A percentile compares a stretch with the other conserved stretches of the same genome.
These are phyloP conservation scores for Ustilago tritici DNA, from an alignment of 1,284 basidiomycete species.

Conservation along the genomic window DNA sequence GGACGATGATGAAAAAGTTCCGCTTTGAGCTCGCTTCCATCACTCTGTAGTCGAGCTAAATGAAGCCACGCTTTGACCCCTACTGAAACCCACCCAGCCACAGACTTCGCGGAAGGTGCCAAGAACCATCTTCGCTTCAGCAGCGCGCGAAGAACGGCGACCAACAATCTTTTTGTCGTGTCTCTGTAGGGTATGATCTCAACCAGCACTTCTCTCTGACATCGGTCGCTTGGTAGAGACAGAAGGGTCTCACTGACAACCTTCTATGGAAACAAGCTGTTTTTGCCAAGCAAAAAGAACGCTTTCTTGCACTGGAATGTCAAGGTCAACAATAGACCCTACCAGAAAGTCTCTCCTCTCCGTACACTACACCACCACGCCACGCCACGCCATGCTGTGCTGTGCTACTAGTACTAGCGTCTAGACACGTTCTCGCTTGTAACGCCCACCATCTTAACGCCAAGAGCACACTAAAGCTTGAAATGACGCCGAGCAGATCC, in stretches of 20 bases:
- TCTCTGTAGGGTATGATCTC: background rate
- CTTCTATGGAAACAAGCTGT: background rate
- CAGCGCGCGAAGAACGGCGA: background rate
- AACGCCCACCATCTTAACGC: background rate
- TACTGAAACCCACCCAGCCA: background rate
- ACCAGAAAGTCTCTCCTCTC: no score
- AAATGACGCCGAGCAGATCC: background rate
- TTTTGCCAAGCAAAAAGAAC: constrained; percentile 10
- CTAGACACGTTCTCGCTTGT: background rate
- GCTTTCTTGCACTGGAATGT: constrained; percentile 28
- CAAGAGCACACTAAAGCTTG: background rate
- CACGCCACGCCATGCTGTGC: background rate
- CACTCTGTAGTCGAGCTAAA: background rate
- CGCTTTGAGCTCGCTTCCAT: background rate
- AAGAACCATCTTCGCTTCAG: background rate
- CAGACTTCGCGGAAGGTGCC: background rate
- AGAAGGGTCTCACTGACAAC: background rate
- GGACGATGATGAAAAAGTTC: background rate
- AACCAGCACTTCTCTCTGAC: background rate
- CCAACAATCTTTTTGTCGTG: background rate
- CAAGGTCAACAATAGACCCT: background rate
- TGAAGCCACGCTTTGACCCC: background rate
- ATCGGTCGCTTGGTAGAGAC: constrained; percentile 1
- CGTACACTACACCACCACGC: background rate
- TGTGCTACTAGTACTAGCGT: no score